Evolutionary conservation across 371 early-diverging fungal genomes (phyloP), one percentile per base, ranked within the genome.

Genomic region (Dinochytrium kinnereticum): DNA sequence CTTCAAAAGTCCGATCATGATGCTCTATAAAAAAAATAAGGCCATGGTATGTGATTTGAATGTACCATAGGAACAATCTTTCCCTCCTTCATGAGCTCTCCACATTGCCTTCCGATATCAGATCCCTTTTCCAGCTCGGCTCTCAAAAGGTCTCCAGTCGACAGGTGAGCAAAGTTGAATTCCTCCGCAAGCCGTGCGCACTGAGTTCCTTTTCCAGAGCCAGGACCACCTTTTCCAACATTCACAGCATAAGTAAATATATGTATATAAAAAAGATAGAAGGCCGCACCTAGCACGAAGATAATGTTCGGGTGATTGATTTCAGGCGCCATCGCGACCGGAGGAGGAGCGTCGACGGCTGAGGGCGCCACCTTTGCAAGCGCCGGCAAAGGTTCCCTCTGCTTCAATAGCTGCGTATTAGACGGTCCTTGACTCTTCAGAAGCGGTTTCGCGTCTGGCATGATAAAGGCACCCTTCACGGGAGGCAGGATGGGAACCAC

Each of bases 91-190:
- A 90, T 88, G 55, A 84, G 69, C 7, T 70, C 68, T 40, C 82
- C 82, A 49, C 90, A 80, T 68, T 86, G 78, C 40, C 73, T 69
- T 19, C 86, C 89, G 2, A 87, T 71, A 19, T 80, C 78, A 1
- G 87, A 77, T 1, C 84, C 86, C 5, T 72, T 80, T 24, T 81
- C 79, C n/a, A 86, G 86, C 69, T 90, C 90, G n/a, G 77, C 80
- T 10, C 94, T 76, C 34, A 93, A 80, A 31, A 92, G 73, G 75
- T 92, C 92, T 30, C 93, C 94, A 21, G 88, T 84, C 1, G 88
- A 88, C 7, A 92, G 70, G 75, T 93, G 94, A 0, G 79, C 59
- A 51, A 77, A 75, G 61, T 78, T 75, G 75, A 77, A 83, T 39
- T 81, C 81, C 57, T 74, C 70, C 0, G 79, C 76, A 1, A 83